Evolutionary conservation across 164 flowering plant genomes (phyloP), one percentile per base, ranked within the genome.

Genomic region (Hamamelis virginiana): DNA sequence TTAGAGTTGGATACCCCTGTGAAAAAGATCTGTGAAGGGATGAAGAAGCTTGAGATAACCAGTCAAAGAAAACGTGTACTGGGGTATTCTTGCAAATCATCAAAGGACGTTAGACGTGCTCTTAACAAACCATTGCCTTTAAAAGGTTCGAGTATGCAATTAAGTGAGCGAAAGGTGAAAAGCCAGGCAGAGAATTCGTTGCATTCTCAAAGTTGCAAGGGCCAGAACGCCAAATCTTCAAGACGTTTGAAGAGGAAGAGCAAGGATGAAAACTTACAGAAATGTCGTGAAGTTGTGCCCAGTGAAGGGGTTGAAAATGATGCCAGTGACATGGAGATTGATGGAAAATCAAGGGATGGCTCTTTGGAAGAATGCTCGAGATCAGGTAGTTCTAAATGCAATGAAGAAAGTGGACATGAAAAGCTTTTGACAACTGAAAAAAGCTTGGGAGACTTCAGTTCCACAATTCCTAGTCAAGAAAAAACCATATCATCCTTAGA

Each of bases 41-140:
- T 87, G 87, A 86, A 83, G 80, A 87, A 83, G 80, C 92, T 87
- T 66, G 87, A 80, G 73, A 78, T 83, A 65, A 76, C 76, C 26
- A 77, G 81, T 47, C 77, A 79, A 65, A 78, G 68, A 75, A 89
- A 84, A 64, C 66, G 63, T 64, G 58, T 50, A 1, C 70, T 77
- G 56, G 74, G 74, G 27, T 63, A 63, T 71, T 68, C 78, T 12
- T 12, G 58, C 23, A 80, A 79, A 70, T 52, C 74, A 15, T 57
- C 71, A 27, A 82, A 72, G 62, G 65, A 47, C 4, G 61, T 38
- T 13, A 67, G 38, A 52, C 38, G 69, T 26, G 45, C 69, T 47
- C 53, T 57, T 16, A 68, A 67, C 21, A 74, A 63, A 52, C 66
- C 79, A 8, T 45, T 67, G 62, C 78, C 80, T 62, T 6, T 51